phyloP scores from a whole-genome alignment of 352 stramenopile genomes.

The Pythium brachiatum region DNA sequence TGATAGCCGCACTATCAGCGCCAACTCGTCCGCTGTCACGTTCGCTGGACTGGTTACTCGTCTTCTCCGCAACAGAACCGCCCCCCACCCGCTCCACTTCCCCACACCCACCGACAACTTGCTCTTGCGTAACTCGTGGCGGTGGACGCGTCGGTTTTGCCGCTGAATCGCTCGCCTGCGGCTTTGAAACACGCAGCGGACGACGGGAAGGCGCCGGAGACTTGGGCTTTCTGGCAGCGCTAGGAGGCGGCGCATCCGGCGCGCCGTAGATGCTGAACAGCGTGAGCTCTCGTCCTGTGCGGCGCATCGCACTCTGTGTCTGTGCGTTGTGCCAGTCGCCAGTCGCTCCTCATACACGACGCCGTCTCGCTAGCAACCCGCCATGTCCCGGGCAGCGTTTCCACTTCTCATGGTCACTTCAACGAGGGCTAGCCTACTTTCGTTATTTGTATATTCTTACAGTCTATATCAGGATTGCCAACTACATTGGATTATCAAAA shows the following conservation, averaged over 20 bases:
- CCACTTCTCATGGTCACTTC: not conserved
- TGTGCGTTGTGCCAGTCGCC: not conserved
- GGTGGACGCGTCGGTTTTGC: not conserved
- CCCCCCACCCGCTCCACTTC: not conserved
- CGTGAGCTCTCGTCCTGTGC: conserved; percentile 25
- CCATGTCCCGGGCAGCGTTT: not conserved
- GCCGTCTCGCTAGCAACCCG: not conserved
- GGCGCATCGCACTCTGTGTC: not conserved
- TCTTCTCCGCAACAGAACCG: not conserved
- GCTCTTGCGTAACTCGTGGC: not conserved
- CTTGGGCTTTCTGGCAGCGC: not conserved
- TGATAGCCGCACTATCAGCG: too few species aligned
- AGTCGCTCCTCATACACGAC: not conserved
- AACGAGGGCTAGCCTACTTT: not conserved
- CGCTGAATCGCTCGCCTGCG: not conserved
- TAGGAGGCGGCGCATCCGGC: not conserved
- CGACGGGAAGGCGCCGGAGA: not conserved
- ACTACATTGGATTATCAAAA: not conserved
- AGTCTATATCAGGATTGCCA: not conserved
- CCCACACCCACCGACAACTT: not conserved
- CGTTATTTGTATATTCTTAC: not conserved
- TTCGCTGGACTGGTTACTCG: not conserved
- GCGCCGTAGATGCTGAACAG: conserved; percentile 24
- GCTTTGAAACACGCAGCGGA: not conserved
- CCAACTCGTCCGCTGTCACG: not conserved